Base-by-base conservation (phyloP, 1,284 basidiomycete genomes). In the Leucoagaricus sp. region DNA sequence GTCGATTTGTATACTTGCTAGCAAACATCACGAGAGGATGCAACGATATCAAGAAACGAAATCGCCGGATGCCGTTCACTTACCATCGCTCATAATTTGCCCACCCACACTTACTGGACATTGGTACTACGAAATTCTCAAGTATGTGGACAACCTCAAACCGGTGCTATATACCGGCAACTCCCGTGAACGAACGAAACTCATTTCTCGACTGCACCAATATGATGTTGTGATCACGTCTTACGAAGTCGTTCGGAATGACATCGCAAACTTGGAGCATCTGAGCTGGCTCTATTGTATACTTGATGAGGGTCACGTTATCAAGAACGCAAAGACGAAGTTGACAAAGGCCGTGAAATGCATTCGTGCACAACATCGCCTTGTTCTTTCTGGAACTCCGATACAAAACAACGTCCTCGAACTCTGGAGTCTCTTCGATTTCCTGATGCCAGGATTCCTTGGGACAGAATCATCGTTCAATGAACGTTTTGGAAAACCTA, bases 391-490 rank as follows among this genome's bases (percentile, higher is more conserved):
- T 0, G 97, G 97, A 25, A 99, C 97, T 10, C 97, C 97, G 0
- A 98, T 99, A 58, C 97, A 99, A 77, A 99, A 99, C 73, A 99
- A 99, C 68, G 96, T 99, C 7, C 78, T 99, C 40, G 97, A 99
- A 72, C 76, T 99, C 2, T 99, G 97, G 97, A 97, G 93, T 73
- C 77, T 99, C 56, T 99, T 99, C 72, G 97, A 99, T 72, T 99
- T 98, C 75, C 75, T 99, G 63, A 99, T 99, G 97, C 97, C 97
- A 19, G 97, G 97, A 1, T 99, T 99, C 76, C 77, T 99, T 47
- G 97, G 97, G 23, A 94, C 89, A 5, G 97, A 99, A 70, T 75
- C 87, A n/a, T 88, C 87, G 4, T 99, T 99, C 79, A 97, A 95
- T 65, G 95, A 99, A 61, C 84, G 93, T 13, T 99, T 97, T 69